These are phyloP conservation scores for Geotrichum cucujoidarum DNA, from an alignment of 1,139 yeast species.

Conservation along the genomic window DNA sequence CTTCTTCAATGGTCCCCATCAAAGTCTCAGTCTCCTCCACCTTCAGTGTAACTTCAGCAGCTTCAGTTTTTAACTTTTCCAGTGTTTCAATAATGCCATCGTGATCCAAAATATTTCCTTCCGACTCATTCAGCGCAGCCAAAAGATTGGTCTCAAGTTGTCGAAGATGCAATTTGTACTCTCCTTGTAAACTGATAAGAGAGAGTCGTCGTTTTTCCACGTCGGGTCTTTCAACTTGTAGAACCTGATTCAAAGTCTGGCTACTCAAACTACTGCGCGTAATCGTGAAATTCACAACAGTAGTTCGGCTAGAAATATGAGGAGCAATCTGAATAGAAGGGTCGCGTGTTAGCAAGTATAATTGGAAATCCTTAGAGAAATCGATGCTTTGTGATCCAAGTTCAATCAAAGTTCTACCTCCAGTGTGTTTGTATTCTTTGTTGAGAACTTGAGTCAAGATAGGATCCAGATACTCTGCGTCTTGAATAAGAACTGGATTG, in stretches of 20 bases:
- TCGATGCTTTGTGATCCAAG: conserved; percentile 66
- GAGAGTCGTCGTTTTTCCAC: conserved; percentile 55
- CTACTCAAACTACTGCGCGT: conserved; percentile 63
- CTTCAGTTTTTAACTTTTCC: conserved; percentile 61
- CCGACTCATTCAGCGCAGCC: conserved; percentile 51
- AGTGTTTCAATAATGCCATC: conserved; percentile 55
- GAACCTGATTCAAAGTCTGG: conserved; percentile 55
- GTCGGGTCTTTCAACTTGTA: conserved; percentile 59
- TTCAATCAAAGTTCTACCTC: conserved; percentile 62
- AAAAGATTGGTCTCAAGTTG: conserved; percentile 59
- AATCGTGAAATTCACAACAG: conserved; percentile 64
- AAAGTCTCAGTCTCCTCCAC: conserved; percentile 52
- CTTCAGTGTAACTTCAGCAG: conserved; percentile 51
- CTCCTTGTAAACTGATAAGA: conserved; percentile 52
- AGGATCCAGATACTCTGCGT: conserved; percentile 80
- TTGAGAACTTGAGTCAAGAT: conserved; percentile 58
- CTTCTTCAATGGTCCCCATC: conserved; percentile 49
- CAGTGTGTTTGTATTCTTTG: conserved; percentile 57
- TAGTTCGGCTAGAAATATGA: conserved; percentile 57
- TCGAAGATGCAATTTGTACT: conserved; percentile 52
- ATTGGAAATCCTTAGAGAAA: conserved; percentile 55
- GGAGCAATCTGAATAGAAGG: conserved; percentile 47
- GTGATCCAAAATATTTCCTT: conserved; percentile 66
- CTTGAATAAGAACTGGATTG: conserved; percentile 62
- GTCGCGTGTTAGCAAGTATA: conserved; percentile 61